phyloP scores from a whole-genome alignment of 2,329 filamentous ascomycete genomes.

The Talaromyces rugulosus region DNA sequence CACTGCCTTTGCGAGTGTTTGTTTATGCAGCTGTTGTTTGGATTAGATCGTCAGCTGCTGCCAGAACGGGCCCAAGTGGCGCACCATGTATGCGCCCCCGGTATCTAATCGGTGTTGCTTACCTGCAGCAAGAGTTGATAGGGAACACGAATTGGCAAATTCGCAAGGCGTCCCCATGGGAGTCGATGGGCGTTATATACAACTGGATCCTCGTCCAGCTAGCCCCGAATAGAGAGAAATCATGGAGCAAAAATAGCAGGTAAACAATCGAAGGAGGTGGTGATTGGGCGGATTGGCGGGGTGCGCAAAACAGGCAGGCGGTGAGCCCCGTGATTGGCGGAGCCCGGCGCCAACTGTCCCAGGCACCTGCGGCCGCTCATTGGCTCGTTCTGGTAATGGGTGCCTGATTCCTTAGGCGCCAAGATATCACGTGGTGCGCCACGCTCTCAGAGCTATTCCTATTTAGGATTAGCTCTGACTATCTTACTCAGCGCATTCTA shows the following conservation, averaged over 20 bases:
- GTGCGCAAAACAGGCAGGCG: conserved; percentile 1
- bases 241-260: background rate
- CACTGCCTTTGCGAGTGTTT: background rate
- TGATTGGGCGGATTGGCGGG: conserved; percentile 11
- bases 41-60: conserved; percentile 1
- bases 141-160: background rate
- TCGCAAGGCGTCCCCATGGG: background rate
- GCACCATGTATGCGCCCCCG: conserved; percentile 1
- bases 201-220: background rate
- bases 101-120: background rate
- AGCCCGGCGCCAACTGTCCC: background rate
- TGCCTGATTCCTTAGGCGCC: background rate
- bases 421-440: background rate
- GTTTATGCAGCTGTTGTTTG: conserved; percentile 4
- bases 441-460: background rate
- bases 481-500: background rate
- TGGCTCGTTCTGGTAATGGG: background rate
- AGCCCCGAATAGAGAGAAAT: background rate
- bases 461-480: background rate
- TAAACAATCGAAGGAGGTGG: conserved; percentile 11
- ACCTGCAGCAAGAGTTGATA: background rate
- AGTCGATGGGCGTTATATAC: background rate
- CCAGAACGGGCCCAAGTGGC: background rate
- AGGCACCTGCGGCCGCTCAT: background rate
- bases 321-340: background rate